Evolutionary conservation across 1,284 basidiomycete genomes (phyloP), one percentile per base, ranked within the genome.

Genomic region (Pseudozyma pruni): DNA sequence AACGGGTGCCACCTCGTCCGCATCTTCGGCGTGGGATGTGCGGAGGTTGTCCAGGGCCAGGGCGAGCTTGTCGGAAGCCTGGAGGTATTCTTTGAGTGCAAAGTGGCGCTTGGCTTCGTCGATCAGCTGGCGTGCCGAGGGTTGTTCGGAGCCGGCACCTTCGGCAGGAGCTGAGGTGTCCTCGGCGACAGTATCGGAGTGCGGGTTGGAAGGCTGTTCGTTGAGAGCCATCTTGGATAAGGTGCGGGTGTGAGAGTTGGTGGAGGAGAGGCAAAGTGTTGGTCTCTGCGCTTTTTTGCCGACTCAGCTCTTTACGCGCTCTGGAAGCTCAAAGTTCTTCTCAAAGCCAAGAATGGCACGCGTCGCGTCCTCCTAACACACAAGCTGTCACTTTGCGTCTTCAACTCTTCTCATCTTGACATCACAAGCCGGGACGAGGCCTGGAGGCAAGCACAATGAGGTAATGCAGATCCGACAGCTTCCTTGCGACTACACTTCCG

Each of bases 41-140:
- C 68, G 54, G 37, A 81, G 66, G 23, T 56, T 31, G 23, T 81
- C 79, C 20, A 81, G 71, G 2, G 72, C 77, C 9, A 61, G 41
- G 0, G 74, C 80, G 2, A 70, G 48, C 35, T 72, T 55, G 49
- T 80, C 79, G 14, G 68, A 66, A 4, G 79, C 67, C 0, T 52
- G 32, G 1, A 58, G 39, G 42, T 68, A 81, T 38, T 78, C 61
- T 34, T 80, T 81, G 37, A 79, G 53, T 8, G 79, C 79, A 48
- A 74, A 71, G 37, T 71, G 53, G 14, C 77, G 71, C n/a, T 63
- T 55, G 25, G 77, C 72, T 34, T 78, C 72, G 47, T 81, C 79
- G 33, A 80, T 56, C 34, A 68, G 57, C 25, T 69, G 62, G 8
- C 62, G 57, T 1, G 69, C 67, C 9, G 60, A 32, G 31, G 39